Percentiles rank a stretch among this genome's conserved stretches.
Evolutionary conservation across 169 alveolate species (phyloP).

Genomic region (Babesia ovata): DNA sequence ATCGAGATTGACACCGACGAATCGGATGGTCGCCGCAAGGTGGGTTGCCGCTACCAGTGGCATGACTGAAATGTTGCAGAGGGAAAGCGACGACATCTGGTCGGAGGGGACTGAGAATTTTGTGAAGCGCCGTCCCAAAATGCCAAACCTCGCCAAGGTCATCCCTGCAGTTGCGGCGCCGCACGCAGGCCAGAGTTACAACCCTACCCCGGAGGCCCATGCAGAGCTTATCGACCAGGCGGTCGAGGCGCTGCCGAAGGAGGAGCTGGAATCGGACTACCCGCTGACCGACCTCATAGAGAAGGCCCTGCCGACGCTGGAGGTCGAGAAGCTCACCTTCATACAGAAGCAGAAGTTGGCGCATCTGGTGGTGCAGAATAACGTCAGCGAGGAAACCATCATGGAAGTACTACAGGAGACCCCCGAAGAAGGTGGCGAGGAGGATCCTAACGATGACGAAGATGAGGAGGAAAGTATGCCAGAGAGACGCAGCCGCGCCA

Average conservation of each 20-base stretch:
- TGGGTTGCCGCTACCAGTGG: background rate
- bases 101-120: background rate
- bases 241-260: slow-evolving; percentile 12
- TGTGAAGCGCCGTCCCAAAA: slow-evolving; percentile 20
- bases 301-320: slow-evolving; percentile 32
- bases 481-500: slow-evolving; percentile 6
- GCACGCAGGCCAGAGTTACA: slow-evolving; percentile 67
- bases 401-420: slow-evolving; percentile 13
- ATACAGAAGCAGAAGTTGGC: slow-evolving; percentile 49
- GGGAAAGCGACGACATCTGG: slow-evolving; percentile 33
- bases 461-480: slow-evolving; percentile 20
- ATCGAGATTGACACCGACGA: slow-evolving; percentile 25
- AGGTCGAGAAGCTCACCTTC: slow-evolving; percentile 19
- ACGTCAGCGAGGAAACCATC: slow-evolving; percentile 13
- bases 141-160: slow-evolving; percentile 22
- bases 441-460: slow-evolving; percentile 3
- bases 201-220: slow-evolving; percentile 54
- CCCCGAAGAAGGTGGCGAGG: slow-evolving; percentile 2
- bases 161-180: slow-evolving; percentile 67
- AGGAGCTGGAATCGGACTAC: slow-evolving; percentile 5
- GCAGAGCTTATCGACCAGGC: slow-evolving; percentile 24
- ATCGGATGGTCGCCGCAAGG: slow-evolving; percentile 3
- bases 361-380: slow-evolving; percentile 17
- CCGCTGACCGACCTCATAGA: slow-evolving; percentile 28
- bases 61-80: background rate